These are phyloP conservation scores for Tolypocladium capitatum DNA, from an alignment of 2,329 filamentous ascomycete genomes.

Conservation along the genomic window DNA sequence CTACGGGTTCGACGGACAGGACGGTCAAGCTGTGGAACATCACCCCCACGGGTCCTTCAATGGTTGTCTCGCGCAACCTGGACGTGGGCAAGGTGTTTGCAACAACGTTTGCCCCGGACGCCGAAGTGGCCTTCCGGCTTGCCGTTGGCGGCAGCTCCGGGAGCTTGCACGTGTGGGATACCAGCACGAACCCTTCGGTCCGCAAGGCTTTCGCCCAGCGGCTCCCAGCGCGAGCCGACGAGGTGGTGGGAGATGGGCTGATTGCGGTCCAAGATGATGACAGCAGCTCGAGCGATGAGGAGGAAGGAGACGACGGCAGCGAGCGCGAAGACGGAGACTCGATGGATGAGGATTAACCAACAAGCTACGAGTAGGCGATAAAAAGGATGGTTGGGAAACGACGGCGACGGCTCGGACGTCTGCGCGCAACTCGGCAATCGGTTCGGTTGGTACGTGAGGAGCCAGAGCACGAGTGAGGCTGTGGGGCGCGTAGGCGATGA, in stretches of 20 bases:
- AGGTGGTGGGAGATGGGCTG: conserved; percentile 59
- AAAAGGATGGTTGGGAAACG: too few species aligned
- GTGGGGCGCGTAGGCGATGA: background rate
- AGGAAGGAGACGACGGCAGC: conserved; percentile 37
- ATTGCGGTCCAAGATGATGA: conserved; percentile 59
- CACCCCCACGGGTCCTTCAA: conserved; percentile 61
- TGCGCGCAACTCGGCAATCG: too few species aligned
- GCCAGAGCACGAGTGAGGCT: background rate
- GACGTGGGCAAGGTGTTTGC: conserved; percentile 94
- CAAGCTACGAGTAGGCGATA: background rate
- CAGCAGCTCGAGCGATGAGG: conserved; percentile 52
- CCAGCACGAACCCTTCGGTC: conserved; percentile 79
- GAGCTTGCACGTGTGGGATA: conserved; percentile 89
- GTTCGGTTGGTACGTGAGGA: background rate
- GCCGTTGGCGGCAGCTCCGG: conserved; percentile 93
- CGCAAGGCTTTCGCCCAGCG: conserved; percentile 66
- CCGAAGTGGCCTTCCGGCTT: conserved; percentile 81
- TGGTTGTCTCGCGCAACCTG: conserved; percentile 84
- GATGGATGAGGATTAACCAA: conserved; percentile 12
- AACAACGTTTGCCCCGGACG: conserved; percentile 76
- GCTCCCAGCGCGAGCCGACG: conserved; percentile 41
- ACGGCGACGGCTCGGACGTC: too few species aligned
- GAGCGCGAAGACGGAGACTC: conserved; percentile 19
- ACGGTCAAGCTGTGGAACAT: conserved; percentile 97
- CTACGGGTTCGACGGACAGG: conserved; percentile 86